Base-by-base conservation (phyloP, 306 rosid species). In the Carpinus viminea region DNA sequence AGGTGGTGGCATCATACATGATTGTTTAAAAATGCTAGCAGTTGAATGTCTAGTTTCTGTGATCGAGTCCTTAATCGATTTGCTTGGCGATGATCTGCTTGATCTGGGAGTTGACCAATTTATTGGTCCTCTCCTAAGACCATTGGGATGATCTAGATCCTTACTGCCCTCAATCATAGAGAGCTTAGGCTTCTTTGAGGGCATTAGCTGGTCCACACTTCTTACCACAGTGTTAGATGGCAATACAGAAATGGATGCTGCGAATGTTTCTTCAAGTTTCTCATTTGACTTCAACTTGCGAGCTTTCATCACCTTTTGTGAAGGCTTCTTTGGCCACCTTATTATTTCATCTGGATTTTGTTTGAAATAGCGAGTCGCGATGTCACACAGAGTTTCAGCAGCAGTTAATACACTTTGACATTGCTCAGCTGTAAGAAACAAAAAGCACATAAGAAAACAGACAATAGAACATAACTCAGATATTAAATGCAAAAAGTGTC, bases 1-100 rank as follows among this genome's bases (percentile, higher is more conserved):
- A 76, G 94, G 94, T 7, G 97, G 99, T 31, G 97, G 97, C 98
- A 93, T 88, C 91, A 83, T 82, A 71, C 75, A 80, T 45, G 93
- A 84, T 73, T 86, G 98, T 84, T 86, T 94, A 17, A 66, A 43
- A 36, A 48, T 52, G 83, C 88, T 74, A 12, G 76, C 70, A 60
- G 81, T 87, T 24, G 92, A 79, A 72, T 88, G 90, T 50, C 83
- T 93, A 65, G 65, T 73, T 73, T 89, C 93, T 50, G 77, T 78
- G 78, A 81, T n/a, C 0, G 87, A 57, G 78, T 86, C 94, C 81
- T 86, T 91, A 74, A 72, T 59, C 51, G 90, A 85, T 82, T 88
- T 93, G 73, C 83, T 71, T 7, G 91, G 92, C 1, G 88, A 84
- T 41, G 97, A 86, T 87, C 98, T 87, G 81, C 97, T 92, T 83